Percentiles rank a stretch among this genome's conserved stretches.
These are phyloP conservation scores for Ananas comosus DNA, from an alignment of 176 grass and related monocot genomes.

Conservation along the genomic window DNA sequence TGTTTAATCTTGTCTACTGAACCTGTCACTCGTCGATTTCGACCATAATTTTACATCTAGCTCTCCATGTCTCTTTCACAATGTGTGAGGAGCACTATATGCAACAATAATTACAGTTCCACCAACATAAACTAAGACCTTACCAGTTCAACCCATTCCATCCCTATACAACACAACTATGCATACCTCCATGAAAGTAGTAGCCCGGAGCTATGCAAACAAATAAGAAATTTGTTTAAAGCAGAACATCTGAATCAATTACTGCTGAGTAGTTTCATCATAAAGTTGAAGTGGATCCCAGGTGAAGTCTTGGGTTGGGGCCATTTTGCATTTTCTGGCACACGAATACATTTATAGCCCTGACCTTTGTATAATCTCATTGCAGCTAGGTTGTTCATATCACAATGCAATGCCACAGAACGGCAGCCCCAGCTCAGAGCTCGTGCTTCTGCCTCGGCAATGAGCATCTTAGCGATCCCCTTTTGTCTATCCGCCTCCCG, in stretches of 20 bases:
- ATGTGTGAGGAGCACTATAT: too few species aligned
- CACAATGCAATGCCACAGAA: slow-evolving; percentile 74
- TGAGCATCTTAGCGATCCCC: slow-evolving; percentile 77
- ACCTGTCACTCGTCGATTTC: too few species aligned
- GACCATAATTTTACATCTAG: too few species aligned
- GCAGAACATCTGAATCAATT: neutral
- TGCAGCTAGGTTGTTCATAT: slow-evolving; percentile 61
- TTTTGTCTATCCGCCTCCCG: slow-evolving; percentile 52
- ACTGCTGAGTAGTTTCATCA: slow-evolving; percentile 61
- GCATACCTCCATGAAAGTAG: neutral
- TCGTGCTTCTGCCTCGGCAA: slow-evolving; percentile 54
- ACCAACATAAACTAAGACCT: too few species aligned
- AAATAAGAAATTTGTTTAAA: neutral
- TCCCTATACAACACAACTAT: neutral
- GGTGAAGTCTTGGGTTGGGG: slow-evolving; percentile 52
- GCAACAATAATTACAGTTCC: too few species aligned
- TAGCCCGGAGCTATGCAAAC: neutral
- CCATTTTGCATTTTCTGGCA: slow-evolving; percentile 64
- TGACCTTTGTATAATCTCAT: slow-evolving; percentile 52
- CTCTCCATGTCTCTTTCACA: too few species aligned
- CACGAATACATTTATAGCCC: slow-evolving; percentile 59
- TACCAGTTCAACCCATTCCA: neutral
- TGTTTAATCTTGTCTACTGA: too few species aligned
- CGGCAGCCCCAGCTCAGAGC: slow-evolving; percentile 70
- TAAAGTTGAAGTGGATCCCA: slow-evolving; percentile 58